A percentile compares a stretch with the other conserved stretches of the same genome.
These are phyloP conservation scores for Didymellaceae sp. DNA, from an alignment of 2,329 filamentous ascomycete genomes.

Conservation along the genomic window DNA sequence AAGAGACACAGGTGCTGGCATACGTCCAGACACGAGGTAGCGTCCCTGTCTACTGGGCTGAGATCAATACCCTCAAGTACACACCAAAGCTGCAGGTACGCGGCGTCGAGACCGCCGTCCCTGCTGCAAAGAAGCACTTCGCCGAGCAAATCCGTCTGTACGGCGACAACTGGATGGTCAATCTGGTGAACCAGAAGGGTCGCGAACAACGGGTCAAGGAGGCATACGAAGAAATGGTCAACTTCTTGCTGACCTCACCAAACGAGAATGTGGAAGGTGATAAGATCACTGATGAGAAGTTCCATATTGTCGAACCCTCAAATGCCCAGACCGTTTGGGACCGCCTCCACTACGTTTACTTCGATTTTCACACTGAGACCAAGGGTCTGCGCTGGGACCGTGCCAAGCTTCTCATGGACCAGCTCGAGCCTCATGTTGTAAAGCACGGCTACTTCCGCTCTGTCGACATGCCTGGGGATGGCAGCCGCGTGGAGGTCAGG, in stretches of 20 bases:
- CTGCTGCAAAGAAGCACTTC: slow-evolving; percentile 86
- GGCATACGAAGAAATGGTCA: slow-evolving; percentile 90
- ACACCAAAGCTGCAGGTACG: slow-evolving; percentile 89
- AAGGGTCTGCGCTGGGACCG: slow-evolving; percentile 95
- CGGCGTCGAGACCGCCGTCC: slow-evolving; percentile 77
- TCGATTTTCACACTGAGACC: slow-evolving; percentile 98
- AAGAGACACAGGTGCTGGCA: slow-evolving; percentile 86
- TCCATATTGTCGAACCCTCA: slow-evolving; percentile 74
- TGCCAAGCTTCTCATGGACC: slow-evolving; percentile 83
- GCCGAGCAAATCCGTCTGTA: slow-evolving; percentile 92
- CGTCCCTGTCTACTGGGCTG: slow-evolving; percentile 94
- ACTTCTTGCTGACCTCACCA: slow-evolving; percentile 73
- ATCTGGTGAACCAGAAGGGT: slow-evolving; percentile 95
- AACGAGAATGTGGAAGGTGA: slow-evolving; percentile 71
- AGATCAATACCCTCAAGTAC: slow-evolving; percentile 92
- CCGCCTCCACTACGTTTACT: slow-evolving; percentile 93
- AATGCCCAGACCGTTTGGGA: slow-evolving; percentile 72
- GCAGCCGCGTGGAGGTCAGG: slow-evolving; percentile 79
- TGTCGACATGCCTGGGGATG: slow-evolving; percentile 78
- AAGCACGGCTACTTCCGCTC: slow-evolving; percentile 92
- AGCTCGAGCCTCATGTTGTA: slow-evolving; percentile 75
- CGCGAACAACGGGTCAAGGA: slow-evolving; percentile 88
- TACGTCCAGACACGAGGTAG: slow-evolving; percentile 97
- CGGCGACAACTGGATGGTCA: slow-evolving; percentile 96
- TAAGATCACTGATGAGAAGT: slow-evolving; percentile 74